These are phyloP conservation scores for Domatiomyces catenatus DNA, from an alignment of 2,329 filamentous ascomycete genomes.

Conservation along the genomic window DNA sequence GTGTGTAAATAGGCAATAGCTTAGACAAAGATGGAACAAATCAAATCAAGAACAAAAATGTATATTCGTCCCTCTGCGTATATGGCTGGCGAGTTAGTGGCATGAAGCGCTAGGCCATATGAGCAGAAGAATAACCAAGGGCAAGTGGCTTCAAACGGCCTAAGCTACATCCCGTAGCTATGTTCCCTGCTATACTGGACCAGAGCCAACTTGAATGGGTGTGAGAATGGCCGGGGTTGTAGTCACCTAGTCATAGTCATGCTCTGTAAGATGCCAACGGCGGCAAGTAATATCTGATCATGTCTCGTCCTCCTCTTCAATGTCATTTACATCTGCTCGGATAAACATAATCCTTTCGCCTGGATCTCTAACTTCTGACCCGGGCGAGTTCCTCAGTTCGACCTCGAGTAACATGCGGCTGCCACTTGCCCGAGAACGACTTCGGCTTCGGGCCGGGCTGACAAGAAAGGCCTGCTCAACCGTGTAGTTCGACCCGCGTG, in stretches of 20 bases:
- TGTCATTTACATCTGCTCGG: slow-evolving; percentile 8
- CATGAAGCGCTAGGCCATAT: too few species aligned
- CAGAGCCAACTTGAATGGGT: not conserved
- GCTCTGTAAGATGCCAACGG: not conserved
- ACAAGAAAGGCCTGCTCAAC: slow-evolving; percentile 13
- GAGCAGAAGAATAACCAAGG: too few species aligned
- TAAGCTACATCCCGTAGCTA: not conserved
- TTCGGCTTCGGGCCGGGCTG: slow-evolving; percentile 9
- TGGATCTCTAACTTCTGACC: slow-evolving; percentile 9
- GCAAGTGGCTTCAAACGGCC: too few species aligned
- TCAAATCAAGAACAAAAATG: too few species aligned
- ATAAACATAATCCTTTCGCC: slow-evolving; percentile 14
- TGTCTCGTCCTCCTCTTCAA: slow-evolving; percentile 3
- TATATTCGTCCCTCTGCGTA: too few species aligned
- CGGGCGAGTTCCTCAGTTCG: slow-evolving; percentile 14
- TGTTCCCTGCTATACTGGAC: not conserved
- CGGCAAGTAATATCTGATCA: not conserved
- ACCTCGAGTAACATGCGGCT: slow-evolving; percentile 13
- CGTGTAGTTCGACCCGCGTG: slow-evolving; percentile 3
- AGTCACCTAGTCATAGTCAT: too few species aligned
- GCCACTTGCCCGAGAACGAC: slow-evolving; percentile 9
- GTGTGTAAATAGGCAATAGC: too few species aligned
- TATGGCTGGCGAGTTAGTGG: too few species aligned
- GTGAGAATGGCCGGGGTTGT: not conserved
- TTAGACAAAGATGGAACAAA: too few species aligned